Percentiles rank a stretch among this genome's conserved stretches.
These are phyloP conservation scores for Erodium trifolium DNA, from an alignment of 441 rosid genomes.

Conservation along the genomic window DNA sequence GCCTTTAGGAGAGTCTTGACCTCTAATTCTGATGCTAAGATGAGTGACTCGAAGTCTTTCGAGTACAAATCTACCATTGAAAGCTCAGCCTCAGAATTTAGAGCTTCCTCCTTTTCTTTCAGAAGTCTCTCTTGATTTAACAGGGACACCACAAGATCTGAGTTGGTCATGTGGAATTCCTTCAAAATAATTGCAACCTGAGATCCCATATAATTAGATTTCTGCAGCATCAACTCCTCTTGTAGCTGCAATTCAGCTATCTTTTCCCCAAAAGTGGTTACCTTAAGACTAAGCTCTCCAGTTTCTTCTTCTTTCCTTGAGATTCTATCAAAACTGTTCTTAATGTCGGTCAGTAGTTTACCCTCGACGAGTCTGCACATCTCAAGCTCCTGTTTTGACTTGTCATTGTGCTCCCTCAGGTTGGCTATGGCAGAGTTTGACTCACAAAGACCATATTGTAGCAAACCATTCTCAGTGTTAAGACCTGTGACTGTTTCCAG, in stretches of 20 bases:
- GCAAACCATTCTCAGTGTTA: conserved; percentile 85
- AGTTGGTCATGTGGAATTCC: conserved; percentile 62
- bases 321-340: conserved; percentile 66
- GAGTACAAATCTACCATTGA: conserved; percentile 39
- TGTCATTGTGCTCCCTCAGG: conserved; percentile 68
- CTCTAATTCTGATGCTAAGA: conserved; percentile 44
- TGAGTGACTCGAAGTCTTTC: conserved; percentile 67
- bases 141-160: conserved; percentile 42
- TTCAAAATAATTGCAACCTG: conserved; percentile 69
- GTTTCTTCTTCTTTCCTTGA: conserved; percentile 79
- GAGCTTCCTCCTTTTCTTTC: conserved; percentile 40
- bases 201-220: conserved; percentile 71
- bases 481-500: conserved; percentile 81
- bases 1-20: conserved; percentile 38
- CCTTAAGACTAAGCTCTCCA: conserved; percentile 47
- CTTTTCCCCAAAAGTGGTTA: conserved; percentile 64
- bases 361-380: conserved; percentile 69
- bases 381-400: conserved; percentile 75
- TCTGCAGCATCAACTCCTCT: conserved; percentile 89
- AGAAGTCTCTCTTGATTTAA: conserved; percentile 50
- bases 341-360: conserved; percentile 77
- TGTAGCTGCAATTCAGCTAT: conserved; percentile 64
- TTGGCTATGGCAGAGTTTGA: conserved; percentile 64
- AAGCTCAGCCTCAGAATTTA: conserved; percentile 53
- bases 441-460: conserved; percentile 69